Conservation (phyloP, 1,139 yeast genomes). For the Candida labiduridarum region DNA sequence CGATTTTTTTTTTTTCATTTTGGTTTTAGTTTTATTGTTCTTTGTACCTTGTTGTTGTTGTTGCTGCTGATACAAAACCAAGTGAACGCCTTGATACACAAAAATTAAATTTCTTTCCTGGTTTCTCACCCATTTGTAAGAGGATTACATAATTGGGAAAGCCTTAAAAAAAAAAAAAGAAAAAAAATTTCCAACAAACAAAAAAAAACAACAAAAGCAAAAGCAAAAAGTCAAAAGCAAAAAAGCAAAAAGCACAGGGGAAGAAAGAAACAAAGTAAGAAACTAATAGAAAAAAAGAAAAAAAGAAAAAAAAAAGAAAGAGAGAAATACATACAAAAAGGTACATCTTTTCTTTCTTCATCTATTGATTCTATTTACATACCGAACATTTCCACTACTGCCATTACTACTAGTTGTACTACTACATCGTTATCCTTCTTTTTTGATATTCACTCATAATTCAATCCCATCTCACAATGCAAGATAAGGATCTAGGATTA, state of each 20-base stretch:
- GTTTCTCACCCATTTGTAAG: background rate
- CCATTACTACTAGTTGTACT: background rate
- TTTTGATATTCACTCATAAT: background rate
- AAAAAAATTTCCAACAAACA: background rate
- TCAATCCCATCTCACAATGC: background rate
- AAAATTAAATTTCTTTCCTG: background rate
- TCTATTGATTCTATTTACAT: background rate
- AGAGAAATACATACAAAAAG: background rate
- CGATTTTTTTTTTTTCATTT: background rate
- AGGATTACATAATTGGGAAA: background rate
- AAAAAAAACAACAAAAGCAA: background rate
- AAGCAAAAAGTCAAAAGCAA: background rate
- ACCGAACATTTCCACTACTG: background rate
- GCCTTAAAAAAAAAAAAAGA: background rate
- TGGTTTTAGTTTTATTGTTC: background rate
- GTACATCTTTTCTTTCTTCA: background rate
- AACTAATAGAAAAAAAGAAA: background rate
- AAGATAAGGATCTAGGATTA: slow-evolving; percentile 6
- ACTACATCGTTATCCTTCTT: background rate
- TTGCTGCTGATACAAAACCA: background rate
- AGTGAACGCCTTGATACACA: background rate
- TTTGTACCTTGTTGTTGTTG: background rate
- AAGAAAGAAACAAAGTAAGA: background rate
- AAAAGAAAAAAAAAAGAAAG: background rate
- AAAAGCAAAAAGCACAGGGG: background rate